Evolutionary conservation across 495 filamentous ascomycete genomes (phyloP).

Genomic region (Aspergillus affinis): DNA sequence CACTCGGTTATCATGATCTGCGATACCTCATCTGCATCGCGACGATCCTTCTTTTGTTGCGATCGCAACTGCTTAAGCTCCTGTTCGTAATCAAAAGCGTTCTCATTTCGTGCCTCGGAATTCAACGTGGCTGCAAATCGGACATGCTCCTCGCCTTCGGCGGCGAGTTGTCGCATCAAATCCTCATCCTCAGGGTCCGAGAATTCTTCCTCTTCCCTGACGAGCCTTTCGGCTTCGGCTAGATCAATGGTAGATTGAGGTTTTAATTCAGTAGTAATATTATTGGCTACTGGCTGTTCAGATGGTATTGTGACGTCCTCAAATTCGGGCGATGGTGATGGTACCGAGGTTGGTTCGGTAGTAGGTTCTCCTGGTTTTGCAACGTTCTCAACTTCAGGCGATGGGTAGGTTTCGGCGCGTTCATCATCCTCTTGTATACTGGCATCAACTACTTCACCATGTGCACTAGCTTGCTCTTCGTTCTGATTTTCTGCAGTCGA

Average conservation of each 20-base stretch:
- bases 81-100: conserved; percentile 74
- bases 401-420: conserved; percentile 35
- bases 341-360: conserved; percentile 5
- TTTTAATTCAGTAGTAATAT: neutral
- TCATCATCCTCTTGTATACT: neutral
- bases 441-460: neutral
- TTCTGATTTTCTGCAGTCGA: neutral
- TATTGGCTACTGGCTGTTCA: neutral
- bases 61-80: conserved; percentile 82
- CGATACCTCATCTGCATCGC: conserved; percentile 94
- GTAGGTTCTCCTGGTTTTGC: conserved; percentile 8
- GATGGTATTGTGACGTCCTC: conserved; percentile 9
- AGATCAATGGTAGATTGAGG: conserved; percentile 22
- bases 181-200: conserved; percentile 90
- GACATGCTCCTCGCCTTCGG: conserved; percentile 88
- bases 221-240: conserved; percentile 24
- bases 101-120: conserved; percentile 56
- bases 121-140: conserved; percentile 87
- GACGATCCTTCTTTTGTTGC: conserved; percentile 94
- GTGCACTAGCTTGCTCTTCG: neutral
- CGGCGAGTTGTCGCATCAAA: conserved; percentile 76
- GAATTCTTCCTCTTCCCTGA: conserved; percentile 55
- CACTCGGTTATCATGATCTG: conserved; percentile 94
- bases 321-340: conserved; percentile 49
- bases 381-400: conserved; percentile 56